A percentile compares a stretch with the other conserved stretches of the same genome.
Evolutionary conservation across 1,284 basidiomycete species (phyloP).

Genomic region (Malassezia slooffiae): DNA sequence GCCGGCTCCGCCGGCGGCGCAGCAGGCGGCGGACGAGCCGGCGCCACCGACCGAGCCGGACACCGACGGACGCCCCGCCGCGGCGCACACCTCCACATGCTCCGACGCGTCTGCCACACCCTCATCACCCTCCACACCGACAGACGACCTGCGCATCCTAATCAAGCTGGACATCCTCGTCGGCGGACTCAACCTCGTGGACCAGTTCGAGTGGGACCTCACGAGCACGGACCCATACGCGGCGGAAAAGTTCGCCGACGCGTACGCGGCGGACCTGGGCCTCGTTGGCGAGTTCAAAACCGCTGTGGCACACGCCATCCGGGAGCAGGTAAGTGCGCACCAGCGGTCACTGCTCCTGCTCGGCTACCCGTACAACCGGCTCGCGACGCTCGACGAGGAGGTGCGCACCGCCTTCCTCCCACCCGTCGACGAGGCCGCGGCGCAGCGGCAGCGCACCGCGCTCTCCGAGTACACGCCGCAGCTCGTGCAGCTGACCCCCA

Average conservation of each 20-base stretch:
- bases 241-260: slow-evolving; percentile 83
- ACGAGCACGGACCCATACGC: slow-evolving; percentile 60
- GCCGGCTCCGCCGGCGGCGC: slow-evolving; percentile 50
- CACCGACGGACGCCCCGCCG: too few species aligned
- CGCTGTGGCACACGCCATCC: slow-evolving; percentile 85
- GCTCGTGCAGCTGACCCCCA: slow-evolving; percentile 75
- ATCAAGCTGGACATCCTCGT: slow-evolving; percentile 96
- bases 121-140: slow-evolving; percentile 50
- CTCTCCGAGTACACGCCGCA: slow-evolving; percentile 68
- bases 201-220: slow-evolving; percentile 98
- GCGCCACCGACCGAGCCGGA: slow-evolving; percentile 49
- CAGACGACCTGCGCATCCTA: slow-evolving; percentile 67
- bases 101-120: too few species aligned
- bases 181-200: slow-evolving; percentile 81
- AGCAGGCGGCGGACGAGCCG: slow-evolving; percentile 50
- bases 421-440: slow-evolving; percentile 49
- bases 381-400: slow-evolving; percentile 75
- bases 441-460: slow-evolving; percentile 31
- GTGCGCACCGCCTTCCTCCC: slow-evolving; percentile 80
- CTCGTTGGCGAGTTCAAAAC: slow-evolving; percentile 77
- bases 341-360: slow-evolving; percentile 84
- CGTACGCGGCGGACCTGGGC: slow-evolving; percentile 77
- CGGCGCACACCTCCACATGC: too few species aligned
- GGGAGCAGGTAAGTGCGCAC: slow-evolving; percentile 85
- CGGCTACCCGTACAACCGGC: slow-evolving; percentile 72